Percentiles rank a stretch among this genome's conserved stretches.
These are phyloP conservation scores for Aspergillus hiratsukae DNA, from an alignment of 2,329 filamentous ascomycete species.

Conservation along the genomic window DNA sequence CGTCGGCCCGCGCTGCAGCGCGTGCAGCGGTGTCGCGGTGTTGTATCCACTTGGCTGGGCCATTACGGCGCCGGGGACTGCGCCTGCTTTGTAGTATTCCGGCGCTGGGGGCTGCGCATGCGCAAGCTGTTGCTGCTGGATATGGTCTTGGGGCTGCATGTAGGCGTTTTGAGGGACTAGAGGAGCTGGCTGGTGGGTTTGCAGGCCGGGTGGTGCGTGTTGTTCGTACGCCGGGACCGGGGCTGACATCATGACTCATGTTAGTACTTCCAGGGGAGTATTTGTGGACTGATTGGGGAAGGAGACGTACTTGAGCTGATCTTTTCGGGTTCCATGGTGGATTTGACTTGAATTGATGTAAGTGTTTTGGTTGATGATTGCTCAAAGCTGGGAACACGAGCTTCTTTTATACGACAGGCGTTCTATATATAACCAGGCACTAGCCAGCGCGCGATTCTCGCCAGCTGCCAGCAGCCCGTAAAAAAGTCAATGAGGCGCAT, in stretches of 20 bases:
- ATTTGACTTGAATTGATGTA: not conserved
- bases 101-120: not conserved
- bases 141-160: not conserved
- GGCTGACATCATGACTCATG: not conserved
- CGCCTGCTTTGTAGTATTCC: not conserved
- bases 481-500: not conserved
- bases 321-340: not conserved
- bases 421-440: not conserved
- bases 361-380: not conserved
- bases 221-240: conserved; percentile 2
- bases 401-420: not conserved
- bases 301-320: not conserved
- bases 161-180: conserved; percentile 1
- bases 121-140: not conserved
- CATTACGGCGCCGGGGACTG: not conserved
- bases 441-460: no score
- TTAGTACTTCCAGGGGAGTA: not conserved
- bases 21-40: conserved; percentile 20
- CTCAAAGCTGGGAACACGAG: not conserved
- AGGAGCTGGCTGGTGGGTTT: not conserved
- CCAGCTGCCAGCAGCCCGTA: no score
- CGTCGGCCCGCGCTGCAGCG: conserved; percentile 29
- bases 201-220: not conserved
- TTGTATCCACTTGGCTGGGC: conserved; percentile 21
- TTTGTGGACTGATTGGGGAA: not conserved